These are phyloP conservation scores for Neonectria magnoliae DNA, from an alignment of 2,329 filamentous ascomycete genomes.

Conservation along the genomic window DNA sequence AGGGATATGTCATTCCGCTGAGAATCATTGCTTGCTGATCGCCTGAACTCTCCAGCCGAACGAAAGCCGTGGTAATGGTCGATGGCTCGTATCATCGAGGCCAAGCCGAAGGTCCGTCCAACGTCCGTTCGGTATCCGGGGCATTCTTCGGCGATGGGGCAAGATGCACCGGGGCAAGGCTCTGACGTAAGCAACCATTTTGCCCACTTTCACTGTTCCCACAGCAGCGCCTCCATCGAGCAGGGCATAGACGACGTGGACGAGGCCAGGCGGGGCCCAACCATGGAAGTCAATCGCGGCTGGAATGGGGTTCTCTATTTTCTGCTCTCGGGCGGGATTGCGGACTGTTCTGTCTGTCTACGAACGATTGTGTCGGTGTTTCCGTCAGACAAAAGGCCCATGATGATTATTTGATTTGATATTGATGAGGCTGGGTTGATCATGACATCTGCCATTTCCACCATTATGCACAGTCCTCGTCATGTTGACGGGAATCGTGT, in stretches of 20 bases:
- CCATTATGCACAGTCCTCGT: background rate
- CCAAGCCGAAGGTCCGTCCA: conserved; percentile 38
- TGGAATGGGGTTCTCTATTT: conserved; percentile 33
- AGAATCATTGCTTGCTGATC: conserved; percentile 2
- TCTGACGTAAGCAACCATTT: conserved; percentile 38
- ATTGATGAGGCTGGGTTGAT: background rate
- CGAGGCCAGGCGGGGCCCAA: conserved; percentile 28
- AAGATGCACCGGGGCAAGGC: conserved; percentile 21
- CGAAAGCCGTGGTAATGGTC: conserved; percentile 27
- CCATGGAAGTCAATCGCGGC: conserved; percentile 26
- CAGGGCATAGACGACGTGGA: conserved; percentile 10
- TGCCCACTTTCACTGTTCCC: conserved; percentile 20
- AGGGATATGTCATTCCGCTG: background rate
- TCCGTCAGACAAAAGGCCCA: background rate
- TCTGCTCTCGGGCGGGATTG: conserved; percentile 10
- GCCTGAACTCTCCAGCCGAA: conserved; percentile 29
- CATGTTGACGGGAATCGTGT: background rate
- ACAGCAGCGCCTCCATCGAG: conserved; percentile 12
- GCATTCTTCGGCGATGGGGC: conserved; percentile 37
- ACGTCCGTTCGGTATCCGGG: conserved; percentile 43
- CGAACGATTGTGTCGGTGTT: background rate
- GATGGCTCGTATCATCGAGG: conserved; percentile 34
- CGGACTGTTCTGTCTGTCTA: background rate
- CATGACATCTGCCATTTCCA: conserved; percentile 5
- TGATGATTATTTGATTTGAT: background rate